Conservation (phyloP, 2,329 filamentous ascomycete species). For the Penicillium rolfsii region DNA sequence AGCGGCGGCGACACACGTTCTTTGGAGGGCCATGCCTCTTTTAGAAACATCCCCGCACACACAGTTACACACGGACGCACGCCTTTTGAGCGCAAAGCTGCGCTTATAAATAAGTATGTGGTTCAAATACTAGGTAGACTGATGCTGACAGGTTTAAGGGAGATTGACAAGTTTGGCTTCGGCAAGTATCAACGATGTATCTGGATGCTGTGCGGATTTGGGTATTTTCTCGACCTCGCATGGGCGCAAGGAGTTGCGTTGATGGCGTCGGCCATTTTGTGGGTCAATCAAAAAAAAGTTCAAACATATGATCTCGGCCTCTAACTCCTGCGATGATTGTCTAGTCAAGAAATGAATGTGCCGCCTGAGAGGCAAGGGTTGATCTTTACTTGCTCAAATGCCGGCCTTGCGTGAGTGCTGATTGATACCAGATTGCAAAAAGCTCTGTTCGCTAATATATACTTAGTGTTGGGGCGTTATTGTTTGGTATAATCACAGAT, state of each 20-base stretch:
- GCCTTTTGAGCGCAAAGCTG: conserved; percentile 9
- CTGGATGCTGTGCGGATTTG: conserved; percentile 17
- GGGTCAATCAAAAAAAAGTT: too few relatives aligned
- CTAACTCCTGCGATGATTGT: not conserved
- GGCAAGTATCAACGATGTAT: conserved; percentile 18
- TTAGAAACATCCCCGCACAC: not conserved
- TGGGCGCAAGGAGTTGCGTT: conserved; percentile 18
- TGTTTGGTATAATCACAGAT: too few relatives aligned
- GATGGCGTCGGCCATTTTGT: conserved; percentile 16
- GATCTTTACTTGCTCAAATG: not conserved
- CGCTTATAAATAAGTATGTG: conserved; percentile 7
- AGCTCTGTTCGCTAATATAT: too few relatives aligned
- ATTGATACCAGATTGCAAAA: too few relatives aligned
- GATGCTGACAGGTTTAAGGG: not conserved
- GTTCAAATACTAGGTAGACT: not conserved
- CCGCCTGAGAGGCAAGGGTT: not conserved
- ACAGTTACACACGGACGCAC: not conserved
- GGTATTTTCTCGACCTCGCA: conserved; percentile 18
- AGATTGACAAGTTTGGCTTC: conserved; percentile 20
- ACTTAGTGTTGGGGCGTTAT: too few relatives aligned
- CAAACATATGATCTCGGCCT: not conserved
- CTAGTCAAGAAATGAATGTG: not conserved
- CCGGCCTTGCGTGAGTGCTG: not conserved
- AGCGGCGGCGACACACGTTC: not conserved
- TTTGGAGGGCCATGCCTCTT: not conserved